A percentile compares a stretch with the other conserved stretches of the same genome.
Conservation (phyloP, 106 monocot species). For the Phalaenopsis equestris region DNA sequence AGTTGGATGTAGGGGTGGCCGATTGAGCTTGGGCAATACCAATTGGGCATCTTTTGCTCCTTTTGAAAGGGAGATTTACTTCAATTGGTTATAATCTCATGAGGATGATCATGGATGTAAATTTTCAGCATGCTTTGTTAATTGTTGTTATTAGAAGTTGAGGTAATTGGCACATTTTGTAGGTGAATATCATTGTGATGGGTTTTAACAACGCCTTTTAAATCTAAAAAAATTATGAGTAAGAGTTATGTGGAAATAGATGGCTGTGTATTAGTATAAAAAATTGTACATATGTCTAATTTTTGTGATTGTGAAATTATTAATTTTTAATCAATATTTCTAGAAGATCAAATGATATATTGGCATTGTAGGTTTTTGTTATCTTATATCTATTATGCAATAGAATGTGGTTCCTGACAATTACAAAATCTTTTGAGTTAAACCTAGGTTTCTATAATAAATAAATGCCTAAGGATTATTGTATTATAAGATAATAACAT, state of each 20-base stretch:
- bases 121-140: background rate
- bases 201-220: no score
- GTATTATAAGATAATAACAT: background rate
- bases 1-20: background rate
- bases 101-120: background rate
- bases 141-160: background rate
- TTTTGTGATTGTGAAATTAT: no score
- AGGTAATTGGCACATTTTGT: background rate
- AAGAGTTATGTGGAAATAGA: no score
- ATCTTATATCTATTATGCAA: background rate
- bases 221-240: no score
- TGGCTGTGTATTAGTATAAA: no score
- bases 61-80: constrained; percentile 1
- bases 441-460: background rate
- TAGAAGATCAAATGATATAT: no score
- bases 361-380: background rate
- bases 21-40: background rate
- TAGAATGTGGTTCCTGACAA: background rate
- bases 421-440: background rate
- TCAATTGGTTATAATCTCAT: background rate
- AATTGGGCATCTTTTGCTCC: background rate
- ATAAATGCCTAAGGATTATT: background rate
- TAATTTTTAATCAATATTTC: no score
- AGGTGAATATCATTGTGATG: background rate
- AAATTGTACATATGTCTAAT: no score